phyloP scores from a whole-genome alignment of 306 rosid species.

The Fragaria ananassa region DNA sequence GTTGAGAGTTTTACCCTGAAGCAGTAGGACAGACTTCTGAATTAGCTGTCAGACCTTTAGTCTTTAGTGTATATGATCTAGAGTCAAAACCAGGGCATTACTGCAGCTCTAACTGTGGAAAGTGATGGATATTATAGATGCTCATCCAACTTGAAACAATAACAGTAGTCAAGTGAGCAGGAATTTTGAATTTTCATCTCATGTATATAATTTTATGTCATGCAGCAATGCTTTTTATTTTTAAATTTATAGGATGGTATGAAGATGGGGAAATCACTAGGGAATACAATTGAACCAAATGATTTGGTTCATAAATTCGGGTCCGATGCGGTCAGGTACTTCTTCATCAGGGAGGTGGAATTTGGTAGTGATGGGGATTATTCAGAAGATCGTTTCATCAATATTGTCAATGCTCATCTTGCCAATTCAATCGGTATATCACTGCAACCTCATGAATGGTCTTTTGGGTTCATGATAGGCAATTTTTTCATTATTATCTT shows the following conservation, averaged over 20 bases:
- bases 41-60: neutral
- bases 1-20: neutral
- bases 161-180: slow-evolving; percentile 11
- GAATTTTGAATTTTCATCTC: slow-evolving; percentile 36
- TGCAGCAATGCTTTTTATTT: slow-evolving; percentile 68
- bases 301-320: slow-evolving; percentile 84
- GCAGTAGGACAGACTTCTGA: neutral
- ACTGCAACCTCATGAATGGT: slow-evolving; percentile 13
- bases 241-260: slow-evolving; percentile 88
- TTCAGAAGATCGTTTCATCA: slow-evolving; percentile 89
- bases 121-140: slow-evolving; percentile 1
- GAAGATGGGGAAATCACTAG: slow-evolving; percentile 98
- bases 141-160: slow-evolving; percentile 10
- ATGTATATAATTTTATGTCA: slow-evolving; percentile 53
- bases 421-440: slow-evolving; percentile 85
- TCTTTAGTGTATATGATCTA: neutral
- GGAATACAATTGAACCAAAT: slow-evolving; percentile 95
- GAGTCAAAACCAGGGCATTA: neutral
- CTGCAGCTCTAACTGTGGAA: neutral
- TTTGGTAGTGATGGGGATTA: slow-evolving; percentile 95
- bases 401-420: slow-evolving; percentile 92
- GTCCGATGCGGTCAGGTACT: slow-evolving; percentile 88
- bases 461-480: slow-evolving; percentile 10
- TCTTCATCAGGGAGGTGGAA: slow-evolving; percentile 93
- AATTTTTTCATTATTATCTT: neutral